Conservation (phyloP, 2,329 filamentous ascomycete genomes). For the Pseudogymnoascus sp. region DNA sequence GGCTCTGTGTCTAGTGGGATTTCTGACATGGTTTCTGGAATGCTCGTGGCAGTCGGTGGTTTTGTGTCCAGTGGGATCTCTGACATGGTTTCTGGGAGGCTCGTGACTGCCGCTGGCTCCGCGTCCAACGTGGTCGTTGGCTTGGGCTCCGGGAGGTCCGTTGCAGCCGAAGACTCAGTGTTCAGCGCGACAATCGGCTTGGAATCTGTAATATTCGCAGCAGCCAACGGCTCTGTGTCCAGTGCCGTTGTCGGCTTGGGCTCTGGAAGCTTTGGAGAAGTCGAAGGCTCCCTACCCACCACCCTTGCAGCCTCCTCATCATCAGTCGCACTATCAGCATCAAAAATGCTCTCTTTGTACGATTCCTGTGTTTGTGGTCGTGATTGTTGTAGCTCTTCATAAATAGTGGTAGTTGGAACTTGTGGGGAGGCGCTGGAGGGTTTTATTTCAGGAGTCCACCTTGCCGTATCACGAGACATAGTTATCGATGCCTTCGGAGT, state of each 20-base stretch:
- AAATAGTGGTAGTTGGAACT: not conserved
- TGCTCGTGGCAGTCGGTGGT: not conserved
- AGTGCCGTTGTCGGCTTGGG: not conserved
- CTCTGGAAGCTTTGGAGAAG: not conserved
- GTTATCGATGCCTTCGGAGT: conserved; percentile 1
- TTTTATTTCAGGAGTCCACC: not conserved
- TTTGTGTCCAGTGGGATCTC: not conserved
- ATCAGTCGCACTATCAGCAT: conserved; percentile 22
- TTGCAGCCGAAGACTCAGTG: not conserved
- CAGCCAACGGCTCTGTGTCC: not conserved
- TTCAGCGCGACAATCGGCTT: not conserved
- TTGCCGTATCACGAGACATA: not conserved
- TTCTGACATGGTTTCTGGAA: not conserved
- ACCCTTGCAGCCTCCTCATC: not conserved
- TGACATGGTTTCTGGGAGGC: not conserved
- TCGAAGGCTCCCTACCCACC: not conserved
- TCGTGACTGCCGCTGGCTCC: not conserved
- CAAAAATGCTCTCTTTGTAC: conserved; percentile 28
- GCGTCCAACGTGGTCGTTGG: not conserved
- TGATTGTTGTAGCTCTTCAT: not conserved
- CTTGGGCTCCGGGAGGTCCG: not conserved
- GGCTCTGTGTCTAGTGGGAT: not conserved
- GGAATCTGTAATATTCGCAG: not conserved
- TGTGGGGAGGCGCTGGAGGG: not conserved
- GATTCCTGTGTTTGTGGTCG: conserved; percentile 24